These are phyloP conservation scores for Chenopodium quinoa DNA, from an alignment of 148 eudicot genomes.

Conservation along the genomic window DNA sequence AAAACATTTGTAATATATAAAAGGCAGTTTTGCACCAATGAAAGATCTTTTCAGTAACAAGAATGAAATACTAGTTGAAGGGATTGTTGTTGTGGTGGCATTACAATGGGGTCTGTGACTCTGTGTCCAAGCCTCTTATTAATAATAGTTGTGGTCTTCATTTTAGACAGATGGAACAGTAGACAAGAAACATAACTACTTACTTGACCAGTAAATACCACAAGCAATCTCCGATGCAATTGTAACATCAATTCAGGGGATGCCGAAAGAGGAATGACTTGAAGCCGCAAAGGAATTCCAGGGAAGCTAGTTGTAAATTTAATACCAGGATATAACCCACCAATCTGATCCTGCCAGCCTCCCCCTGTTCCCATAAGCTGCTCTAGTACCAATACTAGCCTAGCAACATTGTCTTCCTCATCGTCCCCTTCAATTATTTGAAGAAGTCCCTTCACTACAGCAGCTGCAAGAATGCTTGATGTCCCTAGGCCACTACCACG, in stretches of 20 bases:
- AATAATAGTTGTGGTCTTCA: neutral
- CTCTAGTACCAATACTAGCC: constrained; percentile 87
- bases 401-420: constrained; percentile 81
- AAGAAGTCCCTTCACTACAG: constrained; percentile 94
- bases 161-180: neutral
- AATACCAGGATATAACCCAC: constrained; percentile 92
- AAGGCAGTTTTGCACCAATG: neutral
- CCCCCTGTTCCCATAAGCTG: constrained; percentile 99
- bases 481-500: constrained; percentile 99
- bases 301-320: constrained; percentile 87
- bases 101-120: neutral
- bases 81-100: too few relatives aligned
- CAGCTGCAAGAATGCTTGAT: constrained; percentile 97
- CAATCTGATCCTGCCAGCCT: constrained; percentile 99
- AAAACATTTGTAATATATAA: neutral
- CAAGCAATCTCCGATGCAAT: constrained; percentile 79
- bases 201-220: constrained; percentile 99
- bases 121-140: neutral
- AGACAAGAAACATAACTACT: constrained; percentile 17
- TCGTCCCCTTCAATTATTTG: constrained; percentile 67
- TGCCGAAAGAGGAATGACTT: constrained; percentile 73
- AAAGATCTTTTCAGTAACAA: neutral
- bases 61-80: too few relatives aligned
- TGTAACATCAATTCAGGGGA: constrained; percentile 57
- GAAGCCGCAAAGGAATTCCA: constrained; percentile 90